Evolutionary conservation across 148 eudicot genomes (phyloP), one percentile per base, ranked within the genome.

Genomic region (Talinum fruticosum): DNA sequence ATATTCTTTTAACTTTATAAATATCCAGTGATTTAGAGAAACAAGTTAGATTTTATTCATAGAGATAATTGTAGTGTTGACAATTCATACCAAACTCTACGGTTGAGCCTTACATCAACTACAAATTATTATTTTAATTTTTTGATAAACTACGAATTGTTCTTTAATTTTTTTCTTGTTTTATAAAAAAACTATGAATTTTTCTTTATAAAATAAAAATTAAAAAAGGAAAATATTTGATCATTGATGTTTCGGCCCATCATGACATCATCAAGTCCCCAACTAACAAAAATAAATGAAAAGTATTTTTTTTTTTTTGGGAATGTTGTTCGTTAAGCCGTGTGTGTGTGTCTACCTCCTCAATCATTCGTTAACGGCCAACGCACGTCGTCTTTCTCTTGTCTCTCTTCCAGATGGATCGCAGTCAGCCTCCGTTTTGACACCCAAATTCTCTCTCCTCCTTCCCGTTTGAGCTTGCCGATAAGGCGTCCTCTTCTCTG

Each of bases 341-440:
- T n/a, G n/a, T n/a, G n/a, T n/a, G n/a, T 59, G 64, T 59, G 1
- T 24, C 18, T 61, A 12, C 28, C 28, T 23, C 28, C 14, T 38
- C 24, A 30, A 33, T 71, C 70, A 34, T 75, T 71, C 70, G 26
- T 75, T 61, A 18, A 80, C 66, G 66, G 72, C 61, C 71, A 45
- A 47, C 61, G 29, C 66, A 71, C 47, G 54, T 49, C 23, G 14
- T 47, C 32, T 15, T 24, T 68, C 53, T 49, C 57, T 66, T 59
- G 10, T 44, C 69, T 32, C 15, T n/a, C 32, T 37, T 28, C 28
- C 74, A 34, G 8, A 35, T 78, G 75, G 38, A 70, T 78, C 37
- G 10, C 5, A 69, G 19, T 35, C 13, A 16, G 3, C 67, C 67
- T 49, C 62, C 4, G 6, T 10, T 26, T 70, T n/a, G 30, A 54